phyloP scores from a whole-genome alignment of 2,329 filamentous ascomycete species.

The Aspergillus clavatus region DNA sequence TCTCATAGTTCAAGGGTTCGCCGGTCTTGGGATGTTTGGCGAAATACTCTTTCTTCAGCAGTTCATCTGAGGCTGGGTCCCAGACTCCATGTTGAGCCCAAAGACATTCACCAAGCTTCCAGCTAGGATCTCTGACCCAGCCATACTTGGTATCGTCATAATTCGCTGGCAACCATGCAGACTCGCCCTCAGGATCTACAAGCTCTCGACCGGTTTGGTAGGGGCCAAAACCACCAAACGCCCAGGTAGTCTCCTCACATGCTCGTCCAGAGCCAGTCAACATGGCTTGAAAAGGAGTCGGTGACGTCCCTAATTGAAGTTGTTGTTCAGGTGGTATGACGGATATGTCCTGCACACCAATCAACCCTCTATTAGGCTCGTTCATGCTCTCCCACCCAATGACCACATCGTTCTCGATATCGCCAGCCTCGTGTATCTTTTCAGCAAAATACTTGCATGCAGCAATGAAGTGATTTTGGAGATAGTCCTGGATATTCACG shows the following conservation, averaged over 20 bases:
- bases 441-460: conserved; percentile 77
- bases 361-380: conserved; percentile 84
- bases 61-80: conserved; percentile 71
- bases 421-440: conserved; percentile 83
- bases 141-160: conserved; percentile 86
- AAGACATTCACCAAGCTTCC: conserved; percentile 90
- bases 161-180: conserved; percentile 74
- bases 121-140: conserved; percentile 80
- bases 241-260: conserved; percentile 86
- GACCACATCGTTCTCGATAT: conserved; percentile 78
- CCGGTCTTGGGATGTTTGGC: conserved; percentile 70
- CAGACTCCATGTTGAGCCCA: conserved; percentile 98
- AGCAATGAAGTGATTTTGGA: conserved; percentile 78
- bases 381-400: conserved; percentile 97
- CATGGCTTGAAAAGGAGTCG: conserved; percentile 91
- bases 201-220: conserved; percentile 80
- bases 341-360: conserved; percentile 76
- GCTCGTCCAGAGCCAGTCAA: conserved; percentile 85
- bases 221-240: conserved; percentile 87
- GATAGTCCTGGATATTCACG: conserved; percentile 91
- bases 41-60: conserved; percentile 86
- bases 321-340: conserved; percentile 81
- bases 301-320: conserved; percentile 85
- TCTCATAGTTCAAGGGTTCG: conserved; percentile 69
- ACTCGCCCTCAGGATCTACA: conserved; percentile 81